Evolutionary conservation across 140 eudicot species (phyloP).

Genomic region (Oenanthe javanica): DNA sequence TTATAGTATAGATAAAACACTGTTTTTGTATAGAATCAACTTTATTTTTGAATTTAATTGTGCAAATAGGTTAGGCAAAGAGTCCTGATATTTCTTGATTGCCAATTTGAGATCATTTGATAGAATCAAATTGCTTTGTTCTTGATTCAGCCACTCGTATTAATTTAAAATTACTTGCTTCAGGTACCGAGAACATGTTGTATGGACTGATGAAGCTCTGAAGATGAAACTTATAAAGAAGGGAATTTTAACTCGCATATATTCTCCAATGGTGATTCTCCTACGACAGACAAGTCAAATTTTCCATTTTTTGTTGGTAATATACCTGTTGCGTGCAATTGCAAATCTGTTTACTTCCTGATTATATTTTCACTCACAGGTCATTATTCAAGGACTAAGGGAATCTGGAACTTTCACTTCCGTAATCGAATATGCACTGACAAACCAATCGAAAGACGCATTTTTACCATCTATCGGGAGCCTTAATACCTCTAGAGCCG

Average conservation of each 20-base stretch:
- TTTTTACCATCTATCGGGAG: slow-evolving; percentile 28
- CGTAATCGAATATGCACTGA: slow-evolving; percentile 54
- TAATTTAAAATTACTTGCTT: neutral
- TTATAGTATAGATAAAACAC: neutral
- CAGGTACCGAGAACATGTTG: slow-evolving; percentile 95
- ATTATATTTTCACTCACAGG: slow-evolving; percentile 27
- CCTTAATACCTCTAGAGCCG: slow-evolving; percentile 23
- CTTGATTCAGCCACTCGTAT: neutral
- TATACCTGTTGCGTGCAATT: neutral
- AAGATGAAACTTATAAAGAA: slow-evolving; percentile 58
- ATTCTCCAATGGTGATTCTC: slow-evolving; percentile 80
- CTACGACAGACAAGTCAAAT: neutral
- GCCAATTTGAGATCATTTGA: neutral
- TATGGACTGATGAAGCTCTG: slow-evolving; percentile 64
- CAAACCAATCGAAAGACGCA: slow-evolving; percentile 17
- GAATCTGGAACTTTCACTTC: slow-evolving; percentile 76
- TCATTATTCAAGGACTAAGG: slow-evolving; percentile 71
- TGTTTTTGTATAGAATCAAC: neutral
- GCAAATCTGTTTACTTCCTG: neutral
- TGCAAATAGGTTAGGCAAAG: neutral
- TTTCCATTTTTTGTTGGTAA: neutral
- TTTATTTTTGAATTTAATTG: neutral
- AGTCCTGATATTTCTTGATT: neutral
- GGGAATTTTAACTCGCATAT: slow-evolving; percentile 80
- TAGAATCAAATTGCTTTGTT: neutral